Percentiles rank a stretch among this genome's conserved stretches.
Evolutionary conservation across 2,329 filamentous ascomycete genomes (phyloP).

Genomic region (Phyllosticta ampelicida): DNA sequence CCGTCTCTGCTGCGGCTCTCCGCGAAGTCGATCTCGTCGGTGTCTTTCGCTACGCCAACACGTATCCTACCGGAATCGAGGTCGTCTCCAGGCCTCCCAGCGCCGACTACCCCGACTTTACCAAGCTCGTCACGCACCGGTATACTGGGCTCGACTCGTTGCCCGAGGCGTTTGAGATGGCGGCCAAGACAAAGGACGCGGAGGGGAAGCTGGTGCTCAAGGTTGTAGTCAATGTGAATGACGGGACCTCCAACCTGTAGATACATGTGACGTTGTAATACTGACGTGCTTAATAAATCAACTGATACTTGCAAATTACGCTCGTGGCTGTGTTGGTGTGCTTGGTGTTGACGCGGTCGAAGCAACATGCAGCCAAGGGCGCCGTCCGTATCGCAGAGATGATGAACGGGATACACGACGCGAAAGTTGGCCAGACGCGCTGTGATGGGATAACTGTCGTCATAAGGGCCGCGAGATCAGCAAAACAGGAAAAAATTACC

Average conservation of each 20-base stretch:
- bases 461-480: not conserved
- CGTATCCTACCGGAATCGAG: slow-evolving; percentile 59
- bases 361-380: not conserved
- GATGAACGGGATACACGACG: not conserved
- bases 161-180: slow-evolving; percentile 57
- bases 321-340: no score
- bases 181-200: slow-evolving; percentile 55
- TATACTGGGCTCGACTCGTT: slow-evolving; percentile 55
- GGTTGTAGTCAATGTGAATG: slow-evolving; percentile 46
- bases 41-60: slow-evolving; percentile 38
- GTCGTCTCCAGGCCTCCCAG: slow-evolving; percentile 38
- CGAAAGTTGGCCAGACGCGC: not conserved
- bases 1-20: slow-evolving; percentile 59
- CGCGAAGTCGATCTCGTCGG: slow-evolving; percentile 67
- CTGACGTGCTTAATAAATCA: no score
- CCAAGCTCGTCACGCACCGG: slow-evolving; percentile 63
- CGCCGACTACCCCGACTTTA: slow-evolving; percentile 48
- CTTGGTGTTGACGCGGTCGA: not conserved
- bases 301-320: no score
- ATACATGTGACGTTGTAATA: not conserved
- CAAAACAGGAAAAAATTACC: not conserved
- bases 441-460: not conserved
- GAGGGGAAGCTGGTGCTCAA: slow-evolving; percentile 61
- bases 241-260: slow-evolving; percentile 8
- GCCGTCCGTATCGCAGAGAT: not conserved